Percentiles rank a stretch among this genome's conserved stretches.
phyloP scores from a whole-genome alignment of 345 rosid genomes.

The Eucalyptus polybractea region DNA sequence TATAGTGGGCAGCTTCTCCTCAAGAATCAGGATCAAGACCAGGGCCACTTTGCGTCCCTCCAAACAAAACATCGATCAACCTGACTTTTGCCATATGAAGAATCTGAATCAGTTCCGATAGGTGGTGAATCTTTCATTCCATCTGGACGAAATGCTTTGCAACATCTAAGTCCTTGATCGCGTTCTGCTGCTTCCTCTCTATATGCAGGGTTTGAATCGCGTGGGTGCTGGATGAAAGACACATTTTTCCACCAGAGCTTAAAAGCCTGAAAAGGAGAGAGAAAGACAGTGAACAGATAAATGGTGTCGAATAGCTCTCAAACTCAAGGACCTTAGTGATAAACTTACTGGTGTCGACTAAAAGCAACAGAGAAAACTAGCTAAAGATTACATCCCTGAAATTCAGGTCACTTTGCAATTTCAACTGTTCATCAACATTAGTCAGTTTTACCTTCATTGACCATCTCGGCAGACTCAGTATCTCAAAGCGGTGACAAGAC shows the following conservation, averaged over 20 bases:
- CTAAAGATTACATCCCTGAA: background rate
- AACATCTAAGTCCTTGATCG: constrained; percentile 38
- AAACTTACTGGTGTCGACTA: background rate
- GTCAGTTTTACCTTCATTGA: background rate
- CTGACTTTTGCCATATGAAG: background rate
- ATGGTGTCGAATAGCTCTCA: background rate
- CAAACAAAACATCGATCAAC: constrained; percentile 46
- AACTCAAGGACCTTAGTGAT: background rate
- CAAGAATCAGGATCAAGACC: constrained; percentile 29
- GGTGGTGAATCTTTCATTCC: background rate
- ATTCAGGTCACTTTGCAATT: background rate
- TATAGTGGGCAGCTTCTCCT: background rate
- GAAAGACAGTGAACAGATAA: background rate
- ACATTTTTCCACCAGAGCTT: constrained; percentile 88
- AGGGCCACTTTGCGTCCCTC: constrained; percentile 95
- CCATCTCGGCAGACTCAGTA: background rate
- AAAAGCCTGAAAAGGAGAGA: constrained; percentile 39
- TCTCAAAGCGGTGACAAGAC: background rate
- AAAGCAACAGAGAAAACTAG: background rate
- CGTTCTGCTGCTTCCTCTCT: constrained; percentile 46
- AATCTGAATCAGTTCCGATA: constrained; percentile 1
- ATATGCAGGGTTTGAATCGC: constrained; percentile 44
- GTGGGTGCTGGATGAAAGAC: constrained; percentile 65
- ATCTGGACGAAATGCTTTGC: constrained; percentile 6
- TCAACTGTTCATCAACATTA: background rate